These are phyloP conservation scores for Nakazawaea peltata DNA, from an alignment of 805 yeast species.

Conservation along the genomic window DNA sequence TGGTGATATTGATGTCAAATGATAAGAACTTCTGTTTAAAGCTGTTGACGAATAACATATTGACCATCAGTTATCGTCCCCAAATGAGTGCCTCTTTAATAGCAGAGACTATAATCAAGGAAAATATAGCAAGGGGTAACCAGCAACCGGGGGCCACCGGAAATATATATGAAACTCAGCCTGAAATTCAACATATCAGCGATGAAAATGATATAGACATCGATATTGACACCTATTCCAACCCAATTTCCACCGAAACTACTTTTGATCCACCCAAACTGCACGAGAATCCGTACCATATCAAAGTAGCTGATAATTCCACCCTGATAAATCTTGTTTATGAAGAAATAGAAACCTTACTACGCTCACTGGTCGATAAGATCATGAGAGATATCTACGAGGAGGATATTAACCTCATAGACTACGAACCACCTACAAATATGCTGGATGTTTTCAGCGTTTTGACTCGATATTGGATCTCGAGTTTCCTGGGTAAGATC, in stretches of 20 bases:
- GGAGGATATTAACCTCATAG: slow-evolving; percentile 44
- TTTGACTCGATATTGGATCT: slow-evolving; percentile 40
- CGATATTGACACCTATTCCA: too few relatives aligned
- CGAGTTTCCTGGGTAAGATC: slow-evolving; percentile 51
- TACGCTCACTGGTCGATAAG: slow-evolving; percentile 37
- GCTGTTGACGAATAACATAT: slow-evolving; percentile 58
- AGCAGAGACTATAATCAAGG: slow-evolving; percentile 29
- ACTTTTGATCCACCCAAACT: too few relatives aligned
- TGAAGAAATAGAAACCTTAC: slow-evolving; percentile 31
- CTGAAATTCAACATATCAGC: too few relatives aligned
- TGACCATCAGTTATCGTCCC: slow-evolving; percentile 50
- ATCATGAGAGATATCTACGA: slow-evolving; percentile 51
- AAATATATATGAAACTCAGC: too few relatives aligned
- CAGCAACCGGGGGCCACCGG: too few relatives aligned
- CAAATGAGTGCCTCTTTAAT: slow-evolving; percentile 37
- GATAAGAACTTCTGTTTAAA: slow-evolving; percentile 78
- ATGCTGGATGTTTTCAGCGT: slow-evolving; percentile 31
- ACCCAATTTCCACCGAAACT: too few relatives aligned
- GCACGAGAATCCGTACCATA: too few relatives aligned
- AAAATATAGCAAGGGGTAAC: slow-evolving; percentile 13
- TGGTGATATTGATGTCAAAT: slow-evolving; percentile 65
- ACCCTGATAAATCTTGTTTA: slow-evolving; percentile 19
- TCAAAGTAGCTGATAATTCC: background rate
- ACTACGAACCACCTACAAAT: slow-evolving; percentile 28
- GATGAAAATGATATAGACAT: too few relatives aligned